These are phyloP conservation scores for Stephanodiscus triporus DNA, from an alignment of 108 stramenopile genomes.

Conservation along the genomic window DNA sequence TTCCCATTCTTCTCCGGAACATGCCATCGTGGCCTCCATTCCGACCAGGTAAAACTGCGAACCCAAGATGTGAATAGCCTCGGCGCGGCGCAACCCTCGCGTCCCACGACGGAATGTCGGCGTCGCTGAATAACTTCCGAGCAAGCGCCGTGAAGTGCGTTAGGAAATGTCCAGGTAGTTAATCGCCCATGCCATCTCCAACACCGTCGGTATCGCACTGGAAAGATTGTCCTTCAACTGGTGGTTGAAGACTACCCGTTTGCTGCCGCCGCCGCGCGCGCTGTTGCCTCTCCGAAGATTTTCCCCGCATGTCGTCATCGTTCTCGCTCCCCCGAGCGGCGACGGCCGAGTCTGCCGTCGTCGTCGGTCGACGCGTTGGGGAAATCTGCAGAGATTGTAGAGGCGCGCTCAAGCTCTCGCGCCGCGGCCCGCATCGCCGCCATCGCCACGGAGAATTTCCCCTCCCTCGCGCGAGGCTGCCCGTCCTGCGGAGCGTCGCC, in stretches of 20 bases:
- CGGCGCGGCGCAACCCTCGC: slow-evolving; percentile 39
- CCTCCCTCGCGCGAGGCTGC: slow-evolving; percentile 25
- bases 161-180: slow-evolving; percentile 52
- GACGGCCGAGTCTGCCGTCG: too few species aligned
- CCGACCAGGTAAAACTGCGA: slow-evolving; percentile 46
- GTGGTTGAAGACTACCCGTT: neutral
- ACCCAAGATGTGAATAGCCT: slow-evolving; percentile 47
- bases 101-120: slow-evolving; percentile 29
- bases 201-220: slow-evolving; percentile 42
- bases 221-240: slow-evolving; percentile 30
- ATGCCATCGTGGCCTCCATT: slow-evolving; percentile 14
- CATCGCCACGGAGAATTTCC: slow-evolving; percentile 23
- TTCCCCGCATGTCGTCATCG: neutral
- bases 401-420: too few species aligned
- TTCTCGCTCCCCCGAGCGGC: neutral
- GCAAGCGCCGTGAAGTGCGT: slow-evolving; percentile 45
- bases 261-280: neutral
- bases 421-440: slow-evolving; percentile 28
- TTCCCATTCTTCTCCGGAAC: slow-evolving; percentile 12
- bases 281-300: too few species aligned
- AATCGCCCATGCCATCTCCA: slow-evolving; percentile 51
- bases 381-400: too few species aligned
- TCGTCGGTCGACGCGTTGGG: too few species aligned
- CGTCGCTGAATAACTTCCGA: slow-evolving; percentile 52
- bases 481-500: slow-evolving; percentile 35